Conservation (phyloP, 441 rosid genomes). For the Gossypium schwendimanii region DNA sequence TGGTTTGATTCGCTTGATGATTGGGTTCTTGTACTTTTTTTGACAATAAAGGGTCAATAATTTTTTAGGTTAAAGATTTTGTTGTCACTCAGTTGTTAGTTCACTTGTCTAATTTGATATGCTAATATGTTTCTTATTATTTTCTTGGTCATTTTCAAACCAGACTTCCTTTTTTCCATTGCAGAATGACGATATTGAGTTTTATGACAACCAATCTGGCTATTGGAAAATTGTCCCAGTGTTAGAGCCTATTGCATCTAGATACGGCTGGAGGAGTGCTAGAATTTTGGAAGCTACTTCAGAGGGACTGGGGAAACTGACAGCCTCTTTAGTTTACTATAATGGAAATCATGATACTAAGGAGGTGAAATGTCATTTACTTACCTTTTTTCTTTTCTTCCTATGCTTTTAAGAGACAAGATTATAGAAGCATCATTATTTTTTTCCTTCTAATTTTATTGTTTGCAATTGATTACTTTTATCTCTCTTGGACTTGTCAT, state of each 20-base stretch:
- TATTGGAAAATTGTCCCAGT: constrained; percentile 45
- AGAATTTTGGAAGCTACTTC: constrained; percentile 58
- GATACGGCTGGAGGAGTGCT: constrained; percentile 46
- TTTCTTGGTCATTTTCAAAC: constrained; percentile 27
- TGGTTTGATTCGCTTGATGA: constrained; percentile 4
- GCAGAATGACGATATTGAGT: constrained; percentile 74
- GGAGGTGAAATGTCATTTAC: constrained; percentile 41
- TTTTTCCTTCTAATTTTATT: neutral
- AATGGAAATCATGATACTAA: constrained; percentile 41
- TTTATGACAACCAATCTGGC: constrained; percentile 48
- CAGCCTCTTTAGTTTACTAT: constrained; percentile 68
- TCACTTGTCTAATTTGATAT: constrained; percentile 6
- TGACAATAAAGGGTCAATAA: neutral
- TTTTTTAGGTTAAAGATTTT: neutral
- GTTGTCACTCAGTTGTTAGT: neutral
- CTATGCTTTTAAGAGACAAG: neutral
- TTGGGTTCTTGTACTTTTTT: constrained; percentile 7
- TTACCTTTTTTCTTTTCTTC: constrained; percentile 2
- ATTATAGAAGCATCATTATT: neutral
- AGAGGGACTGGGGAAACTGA: constrained; percentile 62
- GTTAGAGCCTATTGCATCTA: constrained; percentile 42
- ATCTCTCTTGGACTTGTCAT: constrained; percentile 16
- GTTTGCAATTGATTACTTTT: neutral
- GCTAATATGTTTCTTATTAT: constrained; percentile 11
- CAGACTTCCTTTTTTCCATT: constrained; percentile 25